Conservation (phyloP, 768 basidiomycete species). For the Hygrocybe punicea region DNA sequence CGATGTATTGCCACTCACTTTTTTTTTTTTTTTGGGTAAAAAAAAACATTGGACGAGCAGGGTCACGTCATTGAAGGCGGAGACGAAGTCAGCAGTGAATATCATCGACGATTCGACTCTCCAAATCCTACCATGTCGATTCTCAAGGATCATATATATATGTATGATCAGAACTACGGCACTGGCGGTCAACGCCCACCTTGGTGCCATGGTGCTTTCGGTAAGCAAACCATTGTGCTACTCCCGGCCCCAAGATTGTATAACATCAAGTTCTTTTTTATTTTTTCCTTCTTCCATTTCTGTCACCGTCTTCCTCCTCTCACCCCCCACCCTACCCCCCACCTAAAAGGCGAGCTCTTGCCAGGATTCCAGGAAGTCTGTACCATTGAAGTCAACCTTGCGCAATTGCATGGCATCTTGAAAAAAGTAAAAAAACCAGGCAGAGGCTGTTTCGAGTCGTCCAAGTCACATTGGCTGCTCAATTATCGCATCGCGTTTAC, state of each 20-base stretch:
- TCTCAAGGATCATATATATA: neutral
- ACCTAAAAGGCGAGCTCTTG: neutral
- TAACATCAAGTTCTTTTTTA: too few species aligned
- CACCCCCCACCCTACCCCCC: neutral
- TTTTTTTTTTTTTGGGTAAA: neutral
- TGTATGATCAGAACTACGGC: neutral
- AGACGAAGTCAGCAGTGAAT: neutral
- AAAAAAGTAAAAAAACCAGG: neutral
- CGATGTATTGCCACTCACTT: too few species aligned
- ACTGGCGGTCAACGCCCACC: neutral
- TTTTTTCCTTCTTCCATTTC: too few species aligned
- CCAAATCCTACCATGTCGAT: neutral
- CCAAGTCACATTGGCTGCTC: neutral
- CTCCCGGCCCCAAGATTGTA: too few species aligned
- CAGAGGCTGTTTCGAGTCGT: neutral
- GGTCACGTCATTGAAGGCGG: constrained; percentile 4
- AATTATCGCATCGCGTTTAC: constrained; percentile 2
- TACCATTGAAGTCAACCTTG: neutral
- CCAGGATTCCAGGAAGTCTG: constrained; percentile 4
- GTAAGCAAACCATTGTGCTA: too few species aligned
- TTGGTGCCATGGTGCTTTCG: neutral
- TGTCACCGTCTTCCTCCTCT: too few species aligned
- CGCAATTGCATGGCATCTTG: neutral
- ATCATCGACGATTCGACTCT: neutral
- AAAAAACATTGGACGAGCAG: neutral